Evolutionary conservation across 768 basidiomycete genomes (phyloP).

Genomic region (Calocera cornea): DNA sequence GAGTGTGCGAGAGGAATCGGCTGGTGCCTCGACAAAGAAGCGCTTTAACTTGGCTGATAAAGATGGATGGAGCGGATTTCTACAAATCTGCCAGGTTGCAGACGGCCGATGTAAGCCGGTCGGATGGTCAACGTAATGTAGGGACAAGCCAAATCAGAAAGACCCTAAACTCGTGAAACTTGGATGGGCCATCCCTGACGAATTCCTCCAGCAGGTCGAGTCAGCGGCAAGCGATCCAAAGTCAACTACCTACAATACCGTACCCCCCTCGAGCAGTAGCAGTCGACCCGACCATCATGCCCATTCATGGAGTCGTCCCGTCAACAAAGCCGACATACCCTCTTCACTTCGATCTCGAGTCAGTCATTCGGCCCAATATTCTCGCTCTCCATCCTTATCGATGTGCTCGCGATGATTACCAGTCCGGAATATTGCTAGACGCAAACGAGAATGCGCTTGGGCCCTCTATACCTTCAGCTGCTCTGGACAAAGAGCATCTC

Average conservation of each 20-base stretch:
- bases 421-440: slow-evolving; percentile 79
- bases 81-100: neutral
- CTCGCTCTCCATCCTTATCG: slow-evolving; percentile 83
- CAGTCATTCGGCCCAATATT: slow-evolving; percentile 85
- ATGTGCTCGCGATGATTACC: slow-evolving; percentile 93
- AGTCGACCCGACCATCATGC: slow-evolving; percentile 28
- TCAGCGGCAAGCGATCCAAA: neutral
- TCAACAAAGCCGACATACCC: slow-evolving; percentile 39
- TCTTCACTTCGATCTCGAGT: slow-evolving; percentile 70
- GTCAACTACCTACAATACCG: too few relatives aligned
- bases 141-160: too few relatives aligned
- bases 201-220: neutral
- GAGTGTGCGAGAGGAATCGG: neutral
- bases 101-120: neutral
- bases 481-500: slow-evolving; percentile 20
- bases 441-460: slow-evolving; percentile 97
- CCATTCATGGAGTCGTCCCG: slow-evolving; percentile 47
- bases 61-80: neutral
- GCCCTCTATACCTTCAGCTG: slow-evolving; percentile 49
- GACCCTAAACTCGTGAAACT: neutral
- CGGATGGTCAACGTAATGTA: neutral
- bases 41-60: too few relatives aligned
- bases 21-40: too few relatives aligned
- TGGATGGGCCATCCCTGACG: neutral
- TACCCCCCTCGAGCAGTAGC: neutral